Conservation (phyloP, 257 asterid species). For the Solanum ossicruentum region DNA sequence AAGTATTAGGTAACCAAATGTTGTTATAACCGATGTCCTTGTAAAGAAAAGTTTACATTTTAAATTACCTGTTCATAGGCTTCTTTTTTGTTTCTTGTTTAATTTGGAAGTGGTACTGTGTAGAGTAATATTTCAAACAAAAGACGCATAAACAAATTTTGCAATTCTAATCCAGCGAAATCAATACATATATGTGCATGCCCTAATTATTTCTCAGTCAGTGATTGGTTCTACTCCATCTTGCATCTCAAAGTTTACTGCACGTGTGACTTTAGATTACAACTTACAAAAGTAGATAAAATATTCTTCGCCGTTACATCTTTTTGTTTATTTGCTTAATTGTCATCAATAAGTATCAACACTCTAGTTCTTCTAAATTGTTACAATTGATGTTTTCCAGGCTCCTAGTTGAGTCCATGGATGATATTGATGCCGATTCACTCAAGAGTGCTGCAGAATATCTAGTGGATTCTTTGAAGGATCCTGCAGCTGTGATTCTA, state of each 20-base stretch:
- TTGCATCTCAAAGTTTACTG: background rate
- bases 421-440: conserved; percentile 67
- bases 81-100: background rate
- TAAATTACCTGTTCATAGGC: background rate
- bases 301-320: background rate
- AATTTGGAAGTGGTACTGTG: background rate
- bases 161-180: background rate
- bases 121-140: background rate
- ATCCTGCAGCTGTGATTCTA: conserved; percentile 80
- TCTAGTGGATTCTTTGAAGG: conserved; percentile 40
- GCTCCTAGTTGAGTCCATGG: conserved; percentile 81
- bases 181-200: background rate
- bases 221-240: background rate
- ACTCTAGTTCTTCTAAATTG: background rate
- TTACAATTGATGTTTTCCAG: conserved; percentile 11
- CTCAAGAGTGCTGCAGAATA: conserved; percentile 77
- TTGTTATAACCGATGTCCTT: background rate
- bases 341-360: background rate
- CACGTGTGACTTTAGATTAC: background rate
- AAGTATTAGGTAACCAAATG: conserved; percentile 31
- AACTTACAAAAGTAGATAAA: background rate
- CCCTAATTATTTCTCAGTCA: background rate
- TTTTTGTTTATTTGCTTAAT: background rate
- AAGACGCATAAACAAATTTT: background rate
- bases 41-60: background rate